phyloP scores from a whole-genome alignment of 257 asterid species.

The Agastache rugosa region DNA sequence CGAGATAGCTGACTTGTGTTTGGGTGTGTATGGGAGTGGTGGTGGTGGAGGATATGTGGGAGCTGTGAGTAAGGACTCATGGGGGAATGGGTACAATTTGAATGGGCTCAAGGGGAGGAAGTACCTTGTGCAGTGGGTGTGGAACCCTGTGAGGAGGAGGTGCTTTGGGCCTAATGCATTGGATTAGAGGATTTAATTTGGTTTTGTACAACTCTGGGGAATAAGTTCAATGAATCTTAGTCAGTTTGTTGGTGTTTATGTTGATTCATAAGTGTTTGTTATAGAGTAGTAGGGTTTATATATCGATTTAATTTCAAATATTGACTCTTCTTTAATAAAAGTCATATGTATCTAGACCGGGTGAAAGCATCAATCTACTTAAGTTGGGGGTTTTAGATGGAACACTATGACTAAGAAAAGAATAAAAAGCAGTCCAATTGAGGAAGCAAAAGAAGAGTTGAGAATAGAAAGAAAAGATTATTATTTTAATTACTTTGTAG shows the following conservation, averaged over 20 bases:
- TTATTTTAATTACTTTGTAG: too few species aligned
- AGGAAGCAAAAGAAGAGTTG: slow-evolving; percentile 16
- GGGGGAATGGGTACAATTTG: slow-evolving; percentile 67
- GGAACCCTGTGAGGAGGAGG: slow-evolving; percentile 62
- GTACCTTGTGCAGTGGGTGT: slow-evolving; percentile 86
- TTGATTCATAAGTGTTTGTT: background rate
- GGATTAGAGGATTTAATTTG: slow-evolving; percentile 41
- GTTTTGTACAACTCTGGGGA: background rate
- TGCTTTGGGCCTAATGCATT: slow-evolving; percentile 80
- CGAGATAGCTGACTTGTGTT: slow-evolving; percentile 77
- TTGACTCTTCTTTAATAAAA: background rate
- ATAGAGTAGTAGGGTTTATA: background rate
- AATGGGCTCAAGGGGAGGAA: slow-evolving; percentile 73
- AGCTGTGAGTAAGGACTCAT: slow-evolving; percentile 53
- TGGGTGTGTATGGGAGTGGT: slow-evolving; percentile 77
- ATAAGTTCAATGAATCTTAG: background rate
- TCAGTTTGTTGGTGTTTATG: background rate
- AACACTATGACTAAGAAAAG: slow-evolving; percentile 25
- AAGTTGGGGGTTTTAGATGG: too few species aligned
- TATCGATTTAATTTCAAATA: background rate
- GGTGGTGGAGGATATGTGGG: slow-evolving; percentile 79
- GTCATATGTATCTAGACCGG: background rate
- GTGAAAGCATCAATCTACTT: background rate
- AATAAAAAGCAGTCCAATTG: background rate
- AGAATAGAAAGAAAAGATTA: background rate